phyloP scores from a whole-genome alignment of 1,139 yeast species.

The Suhomyces maxii region DNA sequence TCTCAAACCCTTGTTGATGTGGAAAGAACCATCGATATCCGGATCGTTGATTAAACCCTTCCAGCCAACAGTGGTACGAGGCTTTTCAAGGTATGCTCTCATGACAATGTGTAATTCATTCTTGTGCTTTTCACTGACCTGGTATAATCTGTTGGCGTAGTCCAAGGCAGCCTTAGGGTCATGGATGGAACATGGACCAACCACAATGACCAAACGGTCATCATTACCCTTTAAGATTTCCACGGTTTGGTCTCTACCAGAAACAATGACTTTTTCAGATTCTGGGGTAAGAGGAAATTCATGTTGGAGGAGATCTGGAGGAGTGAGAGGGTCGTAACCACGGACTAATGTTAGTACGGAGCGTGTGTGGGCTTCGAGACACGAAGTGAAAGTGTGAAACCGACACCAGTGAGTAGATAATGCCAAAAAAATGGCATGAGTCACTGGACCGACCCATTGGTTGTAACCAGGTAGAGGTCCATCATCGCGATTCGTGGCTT shows the following conservation, averaged over 20 bases:
- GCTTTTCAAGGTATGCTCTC: conserved; percentile 98
- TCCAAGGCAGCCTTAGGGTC: conserved; percentile 93
- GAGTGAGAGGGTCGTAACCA: conserved; percentile 93
- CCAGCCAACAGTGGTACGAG: conserved; percentile 99
- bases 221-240: conserved; percentile 72
- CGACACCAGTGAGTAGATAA: no score
- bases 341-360: conserved; percentile 16
- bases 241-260: conserved; percentile 76
- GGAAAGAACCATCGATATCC: conserved; percentile 89
- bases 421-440: no score
- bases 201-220: conserved; percentile 77
- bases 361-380: background rate
- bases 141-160: conserved; percentile 67
- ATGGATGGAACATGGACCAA: conserved; percentile 97
- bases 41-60: conserved; percentile 97
- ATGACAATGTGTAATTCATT: conserved; percentile 82
- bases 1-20: conserved; percentile 90
- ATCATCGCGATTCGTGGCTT: no score
- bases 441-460: no score
- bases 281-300: conserved; percentile 72
- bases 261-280: conserved; percentile 60
- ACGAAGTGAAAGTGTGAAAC: no score
- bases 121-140: conserved; percentile 60
- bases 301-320: conserved; percentile 92
- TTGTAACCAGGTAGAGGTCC: no score